Percentiles rank a stretch among this genome's conserved stretches.
Conservation (phyloP, 208 protist species). For the Jaenimonas drosophilae region DNA sequence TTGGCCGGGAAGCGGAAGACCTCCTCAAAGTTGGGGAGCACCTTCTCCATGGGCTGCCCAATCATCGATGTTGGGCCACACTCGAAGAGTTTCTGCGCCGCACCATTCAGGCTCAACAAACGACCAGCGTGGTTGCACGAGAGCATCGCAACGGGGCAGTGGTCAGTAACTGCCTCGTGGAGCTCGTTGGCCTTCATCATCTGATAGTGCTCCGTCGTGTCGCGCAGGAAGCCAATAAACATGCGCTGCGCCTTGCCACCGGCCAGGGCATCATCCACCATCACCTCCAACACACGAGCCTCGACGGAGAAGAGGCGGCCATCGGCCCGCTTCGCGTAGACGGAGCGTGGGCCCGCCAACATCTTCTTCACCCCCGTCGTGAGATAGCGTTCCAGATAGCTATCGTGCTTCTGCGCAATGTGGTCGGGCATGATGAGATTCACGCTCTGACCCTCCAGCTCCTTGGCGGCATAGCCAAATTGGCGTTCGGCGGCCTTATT, state of each 20-base stretch:
- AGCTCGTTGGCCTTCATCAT: neutral
- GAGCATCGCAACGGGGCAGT: constrained; percentile 16
- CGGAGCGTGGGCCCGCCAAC: neutral
- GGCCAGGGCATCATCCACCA: constrained; percentile 5
- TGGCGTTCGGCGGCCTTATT: constrained; percentile 11
- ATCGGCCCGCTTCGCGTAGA: constrained; percentile 1
- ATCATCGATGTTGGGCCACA: constrained; percentile 5
- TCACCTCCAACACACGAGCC: constrained; percentile 3
- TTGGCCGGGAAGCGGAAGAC: neutral
- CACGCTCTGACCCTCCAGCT: constrained; percentile 13
- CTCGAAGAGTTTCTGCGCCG: constrained; percentile 14
- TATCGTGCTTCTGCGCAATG: constrained; percentile 11
- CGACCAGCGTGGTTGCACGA: constrained; percentile 14
- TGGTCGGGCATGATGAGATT: constrained; percentile 8
- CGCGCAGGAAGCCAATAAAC: constrained; percentile 15
- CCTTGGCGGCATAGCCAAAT: constrained; percentile 13
- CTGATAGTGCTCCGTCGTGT: constrained; percentile 8
- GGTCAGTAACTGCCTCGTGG: constrained; percentile 13
- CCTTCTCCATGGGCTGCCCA: constrained; percentile 11
- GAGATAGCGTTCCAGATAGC: constrained; percentile 11
- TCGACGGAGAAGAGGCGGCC: constrained; percentile 10
- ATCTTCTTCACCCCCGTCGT: constrained; percentile 16
- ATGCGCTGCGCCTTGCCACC: neutral
- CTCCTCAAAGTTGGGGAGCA: neutral
- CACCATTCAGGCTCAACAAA: constrained; percentile 19